Percentiles rank a stretch among this genome's conserved stretches.
Evolutionary conservation across 139 green algal species (phyloP).

Genomic region (Chlamydomonas sphaeroides): DNA sequence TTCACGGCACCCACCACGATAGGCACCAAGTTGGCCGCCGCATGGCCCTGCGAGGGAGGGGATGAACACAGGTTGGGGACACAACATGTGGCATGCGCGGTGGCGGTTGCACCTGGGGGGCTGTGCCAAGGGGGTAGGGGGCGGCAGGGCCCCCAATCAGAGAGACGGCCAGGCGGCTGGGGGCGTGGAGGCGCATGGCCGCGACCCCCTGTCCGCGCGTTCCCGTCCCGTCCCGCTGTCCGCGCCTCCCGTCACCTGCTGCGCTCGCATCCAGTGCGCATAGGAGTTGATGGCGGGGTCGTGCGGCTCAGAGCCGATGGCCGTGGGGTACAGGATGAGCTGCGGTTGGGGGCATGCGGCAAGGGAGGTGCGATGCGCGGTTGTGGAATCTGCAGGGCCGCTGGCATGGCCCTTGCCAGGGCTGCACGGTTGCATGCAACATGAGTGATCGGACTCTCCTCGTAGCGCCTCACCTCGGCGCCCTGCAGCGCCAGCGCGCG

Average conservation of each 20-base stretch:
- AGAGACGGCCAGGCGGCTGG: background rate
- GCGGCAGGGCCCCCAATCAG: background rate
- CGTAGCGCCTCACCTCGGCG: constrained; percentile 49
- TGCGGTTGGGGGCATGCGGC: too few relatives aligned
- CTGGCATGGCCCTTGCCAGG: too few relatives aligned
- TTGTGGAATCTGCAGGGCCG: too few relatives aligned
- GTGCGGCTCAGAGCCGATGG: constrained; percentile 75
- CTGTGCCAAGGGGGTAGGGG: too few relatives aligned
- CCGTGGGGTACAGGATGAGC: constrained; percentile 80
- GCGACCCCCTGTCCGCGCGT: background rate
- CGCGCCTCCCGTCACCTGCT: constrained; percentile 7
- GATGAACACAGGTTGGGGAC: too few relatives aligned
- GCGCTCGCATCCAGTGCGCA: constrained; percentile 66
- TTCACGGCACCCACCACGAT: too few relatives aligned
- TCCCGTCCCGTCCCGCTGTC: background rate
- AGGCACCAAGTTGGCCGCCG: constrained; percentile 77
- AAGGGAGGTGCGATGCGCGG: too few relatives aligned
- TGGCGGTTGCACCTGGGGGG: background rate
- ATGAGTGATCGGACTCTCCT: too few relatives aligned
- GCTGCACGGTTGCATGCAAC: too few relatives aligned
- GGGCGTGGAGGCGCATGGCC: too few relatives aligned
- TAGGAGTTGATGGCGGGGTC: constrained; percentile 67
- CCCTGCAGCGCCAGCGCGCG: constrained; percentile 67
- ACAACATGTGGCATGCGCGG: too few relatives aligned
- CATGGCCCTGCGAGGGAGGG: constrained; percentile 74